A percentile compares a stretch with the other conserved stretches of the same genome.
phyloP scores from a whole-genome alignment of 306 rosid genomes.

The Cicer bijugum region DNA sequence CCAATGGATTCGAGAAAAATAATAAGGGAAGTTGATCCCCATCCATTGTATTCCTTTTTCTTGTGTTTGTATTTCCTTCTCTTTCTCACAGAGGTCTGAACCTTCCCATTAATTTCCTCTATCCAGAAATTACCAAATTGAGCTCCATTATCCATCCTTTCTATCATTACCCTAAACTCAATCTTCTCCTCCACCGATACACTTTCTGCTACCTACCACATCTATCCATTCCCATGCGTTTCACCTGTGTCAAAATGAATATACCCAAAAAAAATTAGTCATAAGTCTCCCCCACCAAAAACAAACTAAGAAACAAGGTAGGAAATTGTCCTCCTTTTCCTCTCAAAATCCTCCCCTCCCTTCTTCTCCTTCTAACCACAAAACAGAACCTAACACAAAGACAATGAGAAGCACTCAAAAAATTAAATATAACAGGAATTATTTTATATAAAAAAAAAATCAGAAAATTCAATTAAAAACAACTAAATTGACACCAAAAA shows the following conservation, averaged over 20 bases:
- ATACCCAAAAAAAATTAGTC: too few species aligned
- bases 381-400: too few species aligned
- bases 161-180: conserved; percentile 35
- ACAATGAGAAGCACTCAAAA: too few species aligned
- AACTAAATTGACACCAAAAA: too few species aligned
- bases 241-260: conserved; percentile 12
- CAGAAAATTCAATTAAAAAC: too few species aligned
- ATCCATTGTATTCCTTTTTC: conserved; percentile 66
- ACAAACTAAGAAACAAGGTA: too few species aligned
- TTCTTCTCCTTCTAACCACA: too few species aligned
- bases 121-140: conserved; percentile 42
- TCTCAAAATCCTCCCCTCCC: too few species aligned
- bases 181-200: conserved; percentile 33
- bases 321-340: too few species aligned
- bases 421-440: too few species aligned
- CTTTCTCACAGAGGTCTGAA: conserved; percentile 39
- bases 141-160: conserved; percentile 32
- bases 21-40: conserved; percentile 74
- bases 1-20: conserved; percentile 70
- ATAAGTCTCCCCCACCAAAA: too few species aligned
- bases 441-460: too few species aligned
- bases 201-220: conserved; percentile 16
- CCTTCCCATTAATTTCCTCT: conserved; percentile 48
- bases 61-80: conserved; percentile 55
- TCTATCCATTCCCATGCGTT: conserved; percentile 15